Percentiles rank a stretch among this genome's conserved stretches.
Evolutionary conservation across 306 rosid genomes (phyloP).

Genomic region (Rubus idaeus): DNA sequence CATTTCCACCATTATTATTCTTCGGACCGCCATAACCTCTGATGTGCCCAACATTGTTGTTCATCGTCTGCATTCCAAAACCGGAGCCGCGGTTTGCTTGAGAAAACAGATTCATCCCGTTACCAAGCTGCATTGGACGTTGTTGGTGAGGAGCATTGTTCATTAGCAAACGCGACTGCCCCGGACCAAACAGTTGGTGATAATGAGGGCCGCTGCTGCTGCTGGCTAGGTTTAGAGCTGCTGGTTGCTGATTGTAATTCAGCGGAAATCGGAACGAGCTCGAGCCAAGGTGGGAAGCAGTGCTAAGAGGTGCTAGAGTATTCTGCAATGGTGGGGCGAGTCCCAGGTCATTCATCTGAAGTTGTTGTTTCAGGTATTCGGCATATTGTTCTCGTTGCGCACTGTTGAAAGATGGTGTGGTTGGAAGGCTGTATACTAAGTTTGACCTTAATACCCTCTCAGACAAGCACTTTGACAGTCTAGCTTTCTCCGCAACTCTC

Average conservation of each 20-base stretch:
- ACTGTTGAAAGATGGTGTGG: not conserved
- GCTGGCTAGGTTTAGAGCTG: not conserved
- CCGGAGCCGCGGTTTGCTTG: not conserved
- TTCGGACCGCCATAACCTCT: constrained; percentile 1
- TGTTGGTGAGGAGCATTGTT: constrained; percentile 17
- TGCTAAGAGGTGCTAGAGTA: not conserved
- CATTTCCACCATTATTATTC: constrained; percentile 3
- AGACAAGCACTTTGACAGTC: constrained; percentile 24
- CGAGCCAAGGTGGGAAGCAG: constrained; percentile 11
- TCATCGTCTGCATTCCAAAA: not conserved
- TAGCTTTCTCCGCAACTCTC: constrained; percentile 41
- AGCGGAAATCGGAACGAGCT: constrained; percentile 12
- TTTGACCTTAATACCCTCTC: constrained; percentile 39
- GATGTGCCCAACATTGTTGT: not conserved
- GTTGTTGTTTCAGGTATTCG: constrained; percentile 3
- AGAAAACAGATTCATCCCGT: not conserved
- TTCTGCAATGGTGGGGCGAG: not conserved
- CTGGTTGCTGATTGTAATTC: not conserved
- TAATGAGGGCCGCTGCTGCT: not conserved
- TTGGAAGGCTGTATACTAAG: constrained; percentile 41
- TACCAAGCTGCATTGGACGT: constrained; percentile 11
- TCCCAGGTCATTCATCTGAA: constrained; percentile 7
- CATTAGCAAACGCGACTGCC: constrained; percentile 1
- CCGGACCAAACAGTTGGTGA: not conserved
- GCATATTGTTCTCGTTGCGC: constrained; percentile 14